These are phyloP conservation scores for Papiliotrema laurentii DNA, from an alignment of 1,284 basidiomycete species.

Conservation along the genomic window DNA sequence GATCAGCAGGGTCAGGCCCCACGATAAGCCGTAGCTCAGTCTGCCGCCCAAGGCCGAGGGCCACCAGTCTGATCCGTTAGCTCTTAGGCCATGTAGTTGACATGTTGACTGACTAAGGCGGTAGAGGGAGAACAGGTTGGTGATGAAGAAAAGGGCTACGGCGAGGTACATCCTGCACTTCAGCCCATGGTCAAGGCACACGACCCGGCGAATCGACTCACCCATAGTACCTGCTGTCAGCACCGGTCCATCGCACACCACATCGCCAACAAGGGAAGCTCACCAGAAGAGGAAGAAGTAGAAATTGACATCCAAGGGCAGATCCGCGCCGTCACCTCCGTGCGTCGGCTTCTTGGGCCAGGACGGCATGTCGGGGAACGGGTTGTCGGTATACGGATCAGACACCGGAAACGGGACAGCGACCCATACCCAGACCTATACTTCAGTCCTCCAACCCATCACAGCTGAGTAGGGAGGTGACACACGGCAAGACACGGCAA, in stretches of 20 bases:
- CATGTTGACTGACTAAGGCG: constrained; percentile 33
- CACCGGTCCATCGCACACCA: constrained; percentile 3
- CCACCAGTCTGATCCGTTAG: constrained; percentile 44
- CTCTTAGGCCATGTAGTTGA: background rate
- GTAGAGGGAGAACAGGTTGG: constrained; percentile 56
- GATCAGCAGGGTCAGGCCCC: constrained; percentile 49
- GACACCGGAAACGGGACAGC: constrained; percentile 54
- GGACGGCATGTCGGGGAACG: constrained; percentile 42
- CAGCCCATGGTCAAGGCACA: constrained; percentile 11
- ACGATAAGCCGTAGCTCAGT: constrained; percentile 53
- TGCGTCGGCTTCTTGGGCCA: constrained; percentile 32
- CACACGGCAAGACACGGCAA: constrained; percentile 51
- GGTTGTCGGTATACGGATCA: constrained; percentile 48
- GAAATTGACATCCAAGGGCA: constrained; percentile 51
- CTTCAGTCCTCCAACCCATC: background rate
- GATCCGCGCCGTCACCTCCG: constrained; percentile 8
- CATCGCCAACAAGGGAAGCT: constrained; percentile 3
- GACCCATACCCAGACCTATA: constrained; percentile 54
- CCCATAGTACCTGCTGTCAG: constrained; percentile 39
- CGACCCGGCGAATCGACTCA: constrained; percentile 4
- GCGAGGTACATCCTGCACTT: constrained; percentile 48
- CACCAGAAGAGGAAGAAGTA: constrained; percentile 51
- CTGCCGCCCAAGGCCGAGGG: constrained; percentile 51
- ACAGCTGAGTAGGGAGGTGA: background rate
- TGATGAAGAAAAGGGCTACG: constrained; percentile 54